phyloP scores from a whole-genome alignment of 768 basidiomycete genomes.

The Psilocybe cyanescens region DNA sequence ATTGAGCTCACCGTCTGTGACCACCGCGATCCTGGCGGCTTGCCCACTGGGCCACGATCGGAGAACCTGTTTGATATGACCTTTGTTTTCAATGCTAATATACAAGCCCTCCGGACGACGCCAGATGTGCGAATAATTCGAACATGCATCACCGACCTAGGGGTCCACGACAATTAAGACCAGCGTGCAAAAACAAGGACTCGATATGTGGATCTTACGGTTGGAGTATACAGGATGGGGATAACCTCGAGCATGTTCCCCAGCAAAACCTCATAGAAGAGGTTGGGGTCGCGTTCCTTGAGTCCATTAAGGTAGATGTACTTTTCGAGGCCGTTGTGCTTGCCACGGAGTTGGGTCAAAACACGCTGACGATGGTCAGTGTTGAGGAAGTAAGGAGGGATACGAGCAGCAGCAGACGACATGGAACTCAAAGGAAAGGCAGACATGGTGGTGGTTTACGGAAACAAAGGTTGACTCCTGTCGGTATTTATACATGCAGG shows the following conservation, averaged over 20 bases:
- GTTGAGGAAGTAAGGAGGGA: constrained; percentile 52
- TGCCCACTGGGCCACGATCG: constrained; percentile 49
- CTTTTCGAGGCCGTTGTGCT: constrained; percentile 60
- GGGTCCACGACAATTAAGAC: constrained; percentile 11
- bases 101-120: constrained; percentile 63
- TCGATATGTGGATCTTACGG: constrained; percentile 41
- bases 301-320: constrained; percentile 73
- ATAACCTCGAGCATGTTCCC: constrained; percentile 68
- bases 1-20: constrained; percentile 64
- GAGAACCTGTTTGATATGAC: constrained; percentile 61
- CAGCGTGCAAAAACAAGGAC: constrained; percentile 12
- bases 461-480: constrained; percentile 14
- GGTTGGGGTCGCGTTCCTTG: constrained; percentile 60
- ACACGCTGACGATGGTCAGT: constrained; percentile 61
- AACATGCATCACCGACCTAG: constrained; percentile 72
- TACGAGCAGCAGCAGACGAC: constrained; percentile 24
- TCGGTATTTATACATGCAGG: constrained; percentile 30
- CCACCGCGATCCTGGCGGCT: constrained; percentile 68
- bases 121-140: constrained; percentile 73
- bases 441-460: constrained; percentile 25
- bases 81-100: constrained; percentile 70
- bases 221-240: constrained; percentile 79
- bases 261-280: constrained; percentile 70
- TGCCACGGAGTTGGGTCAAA: constrained; percentile 61
- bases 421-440: constrained; percentile 19